Percentiles rank a stretch among this genome's conserved stretches.
phyloP scores from a whole-genome alignment of 164 flowering plant genomes.

The Vitis cinerea region DNA sequence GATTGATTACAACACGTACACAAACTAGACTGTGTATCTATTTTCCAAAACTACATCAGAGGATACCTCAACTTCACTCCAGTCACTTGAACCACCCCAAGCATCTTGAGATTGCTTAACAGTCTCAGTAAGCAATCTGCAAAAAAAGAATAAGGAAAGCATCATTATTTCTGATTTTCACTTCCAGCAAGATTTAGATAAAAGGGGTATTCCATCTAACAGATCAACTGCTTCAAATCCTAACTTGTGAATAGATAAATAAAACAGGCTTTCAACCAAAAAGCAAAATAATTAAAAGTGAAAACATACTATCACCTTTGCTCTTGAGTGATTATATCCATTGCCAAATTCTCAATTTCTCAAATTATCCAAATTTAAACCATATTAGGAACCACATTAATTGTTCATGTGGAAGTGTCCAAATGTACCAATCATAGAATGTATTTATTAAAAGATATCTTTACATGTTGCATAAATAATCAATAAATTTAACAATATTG shows the following conservation, averaged over 20 bases:
- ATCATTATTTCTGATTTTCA: not conserved
- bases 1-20: not conserved
- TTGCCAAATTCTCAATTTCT: too few species aligned
- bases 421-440: too few species aligned
- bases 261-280: not conserved
- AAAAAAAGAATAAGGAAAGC: conserved; percentile 1
- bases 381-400: too few species aligned
- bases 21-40: too few species aligned
- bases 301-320: too few species aligned
- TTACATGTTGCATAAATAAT: too few species aligned
- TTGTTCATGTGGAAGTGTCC: too few species aligned
- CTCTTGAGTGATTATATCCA: too few species aligned
- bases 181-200: not conserved
- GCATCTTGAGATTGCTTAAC: conserved; percentile 59
- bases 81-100: conserved; percentile 59
- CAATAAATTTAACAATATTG: too few species aligned
- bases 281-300: not conserved
- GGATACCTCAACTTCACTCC: conserved; percentile 76
- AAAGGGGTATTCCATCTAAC: not conserved
- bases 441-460: too few species aligned
- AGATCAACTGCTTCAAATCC: not conserved
- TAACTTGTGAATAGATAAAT: not conserved
- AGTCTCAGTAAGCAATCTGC: conserved; percentile 74
- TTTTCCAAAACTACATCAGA: not conserved
- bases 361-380: too few species aligned